Base-by-base conservation (phyloP, 495 filamentous ascomycete genomes). In the Pseudevernia furfuracea region DNA sequence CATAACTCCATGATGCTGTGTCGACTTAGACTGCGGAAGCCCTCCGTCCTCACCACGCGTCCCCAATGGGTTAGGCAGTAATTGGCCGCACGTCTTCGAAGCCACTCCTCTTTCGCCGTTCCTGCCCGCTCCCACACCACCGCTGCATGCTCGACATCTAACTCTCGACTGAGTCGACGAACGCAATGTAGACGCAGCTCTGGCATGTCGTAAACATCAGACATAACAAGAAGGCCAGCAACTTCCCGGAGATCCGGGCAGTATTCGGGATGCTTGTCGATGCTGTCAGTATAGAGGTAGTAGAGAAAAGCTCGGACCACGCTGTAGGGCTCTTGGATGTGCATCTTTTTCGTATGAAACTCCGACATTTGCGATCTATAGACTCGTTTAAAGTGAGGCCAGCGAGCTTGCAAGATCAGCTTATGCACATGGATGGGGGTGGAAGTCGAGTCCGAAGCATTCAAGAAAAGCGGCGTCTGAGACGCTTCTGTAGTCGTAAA, bases 31-130 rank as follows among this genome's bases (percentile, higher is more conserved):
- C 84, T 84, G 69, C 87, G 83, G 79, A 98, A 98, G 0, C 89
- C 92, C 25, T 82, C 80, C 0, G 92, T 97, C 52, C 95, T 85
- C 28, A 96, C 93, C 25, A 98, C 83, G 37, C 95, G 87, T 58
- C 94, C 94, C 95, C 95, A 98, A 76, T 97, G 87, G 43, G 86
- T 85, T 70, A 97, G 83, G 70, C 90, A 96, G 74, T 95, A 97
- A 59, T 79, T 82, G 5, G 91, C 91, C 8, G 94, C 92, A 58
- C 92, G 86, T 67, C 87, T 87, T 71, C 89, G 87, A 43, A 98
- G 81, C 90, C 91, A 97, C 38, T 96, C 91, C 73, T 98, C 94
- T 70, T 85, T 88, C 19, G 93, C 92, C 34, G 90, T 83, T 3
- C 89, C 87, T 1, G 94, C 92, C 66, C 92, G 89, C 75, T 96